Base-by-base conservation (phyloP, 768 basidiomycete species). In the Russula sp. region DNA sequence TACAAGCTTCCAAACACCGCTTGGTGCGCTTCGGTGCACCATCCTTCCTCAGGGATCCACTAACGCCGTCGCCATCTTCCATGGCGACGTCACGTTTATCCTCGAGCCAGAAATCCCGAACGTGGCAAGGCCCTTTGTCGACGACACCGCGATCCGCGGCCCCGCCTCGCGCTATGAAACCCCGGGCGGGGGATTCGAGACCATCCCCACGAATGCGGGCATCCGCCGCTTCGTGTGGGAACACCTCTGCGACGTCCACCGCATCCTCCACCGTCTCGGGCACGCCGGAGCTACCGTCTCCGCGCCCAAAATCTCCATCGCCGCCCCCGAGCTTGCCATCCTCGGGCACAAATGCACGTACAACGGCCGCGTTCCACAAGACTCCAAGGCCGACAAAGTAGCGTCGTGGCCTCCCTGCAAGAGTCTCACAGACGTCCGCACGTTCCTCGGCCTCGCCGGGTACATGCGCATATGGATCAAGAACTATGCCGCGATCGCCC, bases 291-390 rank as follows among this genome's bases (percentile, higher is more conserved):
- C 36, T 11, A 57, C 56, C 10, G 35, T 57, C 1, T 57, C 56
- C 4, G 35, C 56, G 2, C 7, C 7, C 7, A 48, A 57, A 8
- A 13, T 57, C 3, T 48, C 48, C 3, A 16, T 48, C 1, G 47
- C 25, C 25, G 25, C 25, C 3, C 3, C 25, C 3, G 25, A 29
- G 25, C 25, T 29, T 3, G 25, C 25, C 48, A 76, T 78, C 0
- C 43, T 56, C 13, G 41, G 41, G 16, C 41, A 42, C 41, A 42
- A 42, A 16, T 42, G 41, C 16, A 42, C 11, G 2, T 42, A 42
- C 7, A 0, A 42, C 0, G 41, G 41, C 41, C 16, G 11, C 41
- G 16, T 42, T 7, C 41, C 41, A 2, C 25, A 29, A 3, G 25
- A 29, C 25, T 29, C 25, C 25, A 29, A 29, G 3, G 25, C 25